A percentile compares a stretch with the other conserved stretches of the same genome.
These are phyloP conservation scores for Diaporthe humulicola DNA, from an alignment of 2,329 filamentous ascomycete species.

Conservation along the genomic window DNA sequence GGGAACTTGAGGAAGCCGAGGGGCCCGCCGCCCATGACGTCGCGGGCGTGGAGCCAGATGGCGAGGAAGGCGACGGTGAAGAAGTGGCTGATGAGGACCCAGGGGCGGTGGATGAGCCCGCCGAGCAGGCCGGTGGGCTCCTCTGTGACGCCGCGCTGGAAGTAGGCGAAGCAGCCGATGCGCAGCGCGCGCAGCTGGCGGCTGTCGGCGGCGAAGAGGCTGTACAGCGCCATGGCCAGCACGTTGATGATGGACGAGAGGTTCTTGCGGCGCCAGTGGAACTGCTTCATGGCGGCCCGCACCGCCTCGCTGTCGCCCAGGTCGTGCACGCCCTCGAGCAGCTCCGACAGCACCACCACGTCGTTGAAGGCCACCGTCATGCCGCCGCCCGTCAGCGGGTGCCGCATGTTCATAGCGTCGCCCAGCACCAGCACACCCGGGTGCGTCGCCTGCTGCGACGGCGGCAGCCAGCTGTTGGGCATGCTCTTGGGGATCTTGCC, in stretches of 20 bases:
- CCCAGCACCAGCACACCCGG: constrained; percentile 86
- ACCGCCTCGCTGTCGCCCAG: constrained; percentile 78
- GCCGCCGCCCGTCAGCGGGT: constrained; percentile 94
- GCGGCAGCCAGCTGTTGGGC: constrained; percentile 95
- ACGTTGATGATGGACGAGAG: constrained; percentile 94
- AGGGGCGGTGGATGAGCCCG: constrained; percentile 82
- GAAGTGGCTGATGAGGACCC: constrained; percentile 90
- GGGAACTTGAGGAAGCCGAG: constrained; percentile 72
- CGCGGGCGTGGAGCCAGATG: constrained; percentile 74
- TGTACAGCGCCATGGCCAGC: constrained; percentile 93
- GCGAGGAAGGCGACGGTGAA: constrained; percentile 92
- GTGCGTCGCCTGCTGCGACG: constrained; percentile 70
- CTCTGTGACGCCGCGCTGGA: constrained; percentile 80
- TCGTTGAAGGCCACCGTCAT: constrained; percentile 99
- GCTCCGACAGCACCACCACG: constrained; percentile 79
- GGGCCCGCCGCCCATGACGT: constrained; percentile 60
- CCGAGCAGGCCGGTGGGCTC: constrained; percentile 86
- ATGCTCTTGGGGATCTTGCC: constrained; percentile 85
- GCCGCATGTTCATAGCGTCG: constrained; percentile 99
- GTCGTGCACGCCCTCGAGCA: constrained; percentile 77
- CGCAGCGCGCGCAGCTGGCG: constrained; percentile 83
- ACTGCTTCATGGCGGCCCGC: constrained; percentile 75
- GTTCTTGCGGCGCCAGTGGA: constrained; percentile 90
- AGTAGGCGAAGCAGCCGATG: constrained; percentile 93
- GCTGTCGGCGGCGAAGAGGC: constrained; percentile 89